Base-by-base conservation (phyloP, 768 basidiomycete genomes). In the Termitomyces sp. region DNA sequence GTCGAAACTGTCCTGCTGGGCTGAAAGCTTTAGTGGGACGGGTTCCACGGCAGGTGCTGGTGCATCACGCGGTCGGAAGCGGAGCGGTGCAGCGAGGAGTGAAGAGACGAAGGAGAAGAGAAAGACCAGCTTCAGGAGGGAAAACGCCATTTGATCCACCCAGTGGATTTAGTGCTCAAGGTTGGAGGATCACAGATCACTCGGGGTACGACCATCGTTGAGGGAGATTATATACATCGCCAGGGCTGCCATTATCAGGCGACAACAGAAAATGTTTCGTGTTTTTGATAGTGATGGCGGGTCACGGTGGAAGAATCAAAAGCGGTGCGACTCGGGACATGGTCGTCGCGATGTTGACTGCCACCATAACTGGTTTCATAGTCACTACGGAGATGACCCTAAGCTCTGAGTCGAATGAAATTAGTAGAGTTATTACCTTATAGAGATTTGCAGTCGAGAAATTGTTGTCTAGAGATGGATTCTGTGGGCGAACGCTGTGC, bases 181-280 rank as follows among this genome's bases (percentile, higher is more conserved):
- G 59, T 42, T 52, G 61, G 57, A 60, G 57, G 64, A 65, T 44
- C 64, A 61, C 64, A 62, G 61, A 62, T 59, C 59, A 29, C 59
- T 59, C 60, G 37, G 55, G 47, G 69, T 6, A 28, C 20, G 7
- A n/a, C 8, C 42, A 55, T 55, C 39, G 37, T 54, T 31, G 28
- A 41, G 5, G 9, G 29, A 34, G 39, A 39, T n/a, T 33, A 36
- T 49, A 51, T 58, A 55, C n/a, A 34, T 26, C 47, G 29, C 29
- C 37, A 48, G 24, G 20, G 28, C 31, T 16, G n/a, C 29, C 26
- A 47, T 9, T 28, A 46, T 16, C 46, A 8, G 28, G 42, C 12
- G 47, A 49, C 18, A 13, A 31, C 47, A n/a, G 12, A 29, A 29
- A 20, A 5, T 31, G 29, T 48, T 55, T 41, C 44, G 58, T 51